Evolutionary conservation across 495 filamentous ascomycete genomes (phyloP), one percentile per base, ranked within the genome.

Genomic region (Saxophila tyrrhenica): DNA sequence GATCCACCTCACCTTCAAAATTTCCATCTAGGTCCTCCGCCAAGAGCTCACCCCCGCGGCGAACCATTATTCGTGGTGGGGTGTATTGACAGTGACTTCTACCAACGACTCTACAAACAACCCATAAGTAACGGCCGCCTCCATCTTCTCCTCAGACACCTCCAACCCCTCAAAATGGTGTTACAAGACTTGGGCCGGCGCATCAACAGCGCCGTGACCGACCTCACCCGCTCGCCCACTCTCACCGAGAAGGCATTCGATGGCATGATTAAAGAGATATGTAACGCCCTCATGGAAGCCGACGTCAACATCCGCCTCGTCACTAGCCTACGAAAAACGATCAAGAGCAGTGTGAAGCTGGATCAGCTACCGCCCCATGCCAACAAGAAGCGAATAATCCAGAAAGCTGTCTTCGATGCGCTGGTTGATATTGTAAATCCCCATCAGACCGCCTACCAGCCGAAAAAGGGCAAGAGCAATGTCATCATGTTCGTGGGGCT

Each of bases 401-500:
- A 99, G 65, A 96, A 97, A 70, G 80, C 92, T 59, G 94, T 99
- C 60, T 99, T 90, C 68, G 94, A 99, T 67, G 89, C 96, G 67
- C 81, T 99, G 48, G 92, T 97, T 51, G 82, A 85, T 56, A 82
- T 99, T 45, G 92, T 99, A 48, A 88, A 99, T 64, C 92, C 92
- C 17, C 92, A 96, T 71, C 87, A 86, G 58, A 89, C 95, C 54
- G 83, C 91, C 0, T 99, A 95, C 77, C 89, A 92, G 60, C 92
- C 94, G 21, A 95, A 92, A 74, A 99, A 99, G 69, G 87, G 88
- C 53, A 92, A 91, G 62, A 73, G 84, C 44, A 97, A 95, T 69
- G 86, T 97, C 60, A 95, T 99, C 66, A 99, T 99, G 92, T 96
- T 99, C 61, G 94, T 99, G 54, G 92, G 92, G 66, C 74, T 99